A percentile compares a stretch with the other conserved stretches of the same genome.
phyloP scores from a whole-genome alignment of 2,329 filamentous ascomycete genomes.

The Ascochyta viciae-villosae region DNA sequence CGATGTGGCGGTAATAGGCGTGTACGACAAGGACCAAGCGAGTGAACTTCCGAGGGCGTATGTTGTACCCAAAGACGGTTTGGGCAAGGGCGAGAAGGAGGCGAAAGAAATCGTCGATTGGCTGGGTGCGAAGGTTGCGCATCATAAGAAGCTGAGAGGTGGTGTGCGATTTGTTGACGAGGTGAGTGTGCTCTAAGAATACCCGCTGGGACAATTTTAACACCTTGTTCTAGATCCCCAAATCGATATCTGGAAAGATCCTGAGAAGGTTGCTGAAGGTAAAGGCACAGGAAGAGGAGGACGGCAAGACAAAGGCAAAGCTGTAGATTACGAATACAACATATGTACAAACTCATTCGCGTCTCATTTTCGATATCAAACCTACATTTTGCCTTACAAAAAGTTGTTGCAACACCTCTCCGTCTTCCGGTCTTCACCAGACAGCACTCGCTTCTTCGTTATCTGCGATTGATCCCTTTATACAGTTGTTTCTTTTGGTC shows the following conservation, averaged over 20 bases:
- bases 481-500: too few relatives aligned
- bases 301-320: conserved; percentile 50
- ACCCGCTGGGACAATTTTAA: neutral
- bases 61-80: conserved; percentile 42
- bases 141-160: conserved; percentile 56
- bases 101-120: conserved; percentile 53
- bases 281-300: conserved; percentile 51
- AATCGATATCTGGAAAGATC: conserved; percentile 58
- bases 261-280: conserved; percentile 54
- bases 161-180: conserved; percentile 55
- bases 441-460: too few relatives aligned
- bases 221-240: conserved; percentile 50
- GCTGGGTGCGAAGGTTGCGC: conserved; percentile 53
- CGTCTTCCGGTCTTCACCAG: too few relatives aligned
- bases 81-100: conserved; percentile 40
- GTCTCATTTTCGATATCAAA: neutral
- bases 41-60: conserved; percentile 54
- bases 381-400: neutral
- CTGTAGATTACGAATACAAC: conserved; percentile 38
- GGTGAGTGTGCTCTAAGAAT: neutral
- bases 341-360: neutral
- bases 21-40: conserved; percentile 55
- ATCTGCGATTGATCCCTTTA: too few relatives aligned
- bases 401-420: too few relatives aligned
- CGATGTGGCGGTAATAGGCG: conserved; percentile 55